Evolutionary conservation across 2,329 filamentous ascomycete genomes (phyloP).

Genomic region (Penicillium sp.): DNA sequence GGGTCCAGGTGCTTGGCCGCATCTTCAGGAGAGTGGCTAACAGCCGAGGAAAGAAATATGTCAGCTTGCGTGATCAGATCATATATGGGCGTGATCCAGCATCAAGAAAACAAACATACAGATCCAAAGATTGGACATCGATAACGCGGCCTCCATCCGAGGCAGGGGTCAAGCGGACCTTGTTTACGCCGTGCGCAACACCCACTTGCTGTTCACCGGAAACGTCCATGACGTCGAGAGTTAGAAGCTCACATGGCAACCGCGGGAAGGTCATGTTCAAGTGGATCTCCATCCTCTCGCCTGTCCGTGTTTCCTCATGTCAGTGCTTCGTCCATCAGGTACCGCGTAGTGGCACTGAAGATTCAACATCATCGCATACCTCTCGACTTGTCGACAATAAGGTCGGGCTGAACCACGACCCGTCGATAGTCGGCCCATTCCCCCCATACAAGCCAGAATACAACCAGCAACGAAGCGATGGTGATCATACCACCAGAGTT

Average conservation of each 20-base stretch:
- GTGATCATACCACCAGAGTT: slow-evolving; percentile 95
- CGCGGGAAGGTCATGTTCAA: slow-evolving; percentile 94
- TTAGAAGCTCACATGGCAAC: slow-evolving; percentile 90
- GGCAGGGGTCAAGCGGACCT: slow-evolving; percentile 73
- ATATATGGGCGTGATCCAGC: no score
- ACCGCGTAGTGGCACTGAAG: no score
- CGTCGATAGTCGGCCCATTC: slow-evolving; percentile 94
- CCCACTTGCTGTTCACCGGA: slow-evolving; percentile 95
- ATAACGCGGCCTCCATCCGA: slow-evolving; percentile 74
- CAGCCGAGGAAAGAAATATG: not conserved
- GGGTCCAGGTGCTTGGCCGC: slow-evolving; percentile 77
- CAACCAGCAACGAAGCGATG: slow-evolving; percentile 80
- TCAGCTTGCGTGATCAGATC: not conserved
- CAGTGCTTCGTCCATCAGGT: slow-evolving; percentile 7
- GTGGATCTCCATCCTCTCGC: slow-evolving; percentile 98
- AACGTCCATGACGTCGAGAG: slow-evolving; percentile 98
- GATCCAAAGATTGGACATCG: slow-evolving; percentile 64
- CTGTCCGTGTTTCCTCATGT: slow-evolving; percentile 44
- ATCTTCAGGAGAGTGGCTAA: slow-evolving; percentile 66
- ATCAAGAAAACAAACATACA: slow-evolving; percentile 62
- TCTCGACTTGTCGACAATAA: slow-evolving; percentile 95
- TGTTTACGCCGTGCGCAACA: slow-evolving; percentile 86
- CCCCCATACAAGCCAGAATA: slow-evolving; percentile 84
- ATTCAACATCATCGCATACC: no score
- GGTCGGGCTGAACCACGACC: slow-evolving; percentile 81